Evolutionary conservation across 108 stramenopile genomes (phyloP).

Genomic region (Parietichytrium sp.): DNA sequence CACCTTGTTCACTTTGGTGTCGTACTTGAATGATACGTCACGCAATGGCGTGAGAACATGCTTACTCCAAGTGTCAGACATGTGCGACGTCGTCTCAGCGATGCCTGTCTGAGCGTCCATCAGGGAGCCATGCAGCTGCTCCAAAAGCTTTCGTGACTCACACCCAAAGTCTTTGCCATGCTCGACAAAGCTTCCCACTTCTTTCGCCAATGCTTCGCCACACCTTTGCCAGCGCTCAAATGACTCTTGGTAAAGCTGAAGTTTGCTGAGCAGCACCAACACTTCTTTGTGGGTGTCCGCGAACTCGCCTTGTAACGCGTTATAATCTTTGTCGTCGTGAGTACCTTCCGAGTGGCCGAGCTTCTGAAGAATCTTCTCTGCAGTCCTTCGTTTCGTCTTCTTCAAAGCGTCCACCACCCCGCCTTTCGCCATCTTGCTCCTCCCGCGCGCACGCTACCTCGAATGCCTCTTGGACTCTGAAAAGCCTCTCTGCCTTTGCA

Average conservation of each 20-base stretch:
- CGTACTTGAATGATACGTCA: neutral
- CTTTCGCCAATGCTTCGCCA: neutral
- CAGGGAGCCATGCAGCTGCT: neutral
- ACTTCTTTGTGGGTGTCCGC: neutral
- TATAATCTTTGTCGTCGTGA: slow-evolving; percentile 22
- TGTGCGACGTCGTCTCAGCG: neutral
- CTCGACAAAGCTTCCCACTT: neutral
- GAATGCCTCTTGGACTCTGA: too few relatives aligned
- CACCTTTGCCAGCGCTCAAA: slow-evolving; percentile 18
- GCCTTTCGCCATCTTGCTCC: too few relatives aligned
- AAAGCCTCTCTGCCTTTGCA: too few relatives aligned
- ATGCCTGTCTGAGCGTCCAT: neutral
- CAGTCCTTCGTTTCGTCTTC: slow-evolving; percentile 13
- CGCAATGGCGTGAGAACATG: neutral
- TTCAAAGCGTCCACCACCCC: neutral
- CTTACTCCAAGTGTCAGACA: neutral
- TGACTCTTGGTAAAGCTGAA: slow-evolving; percentile 2
- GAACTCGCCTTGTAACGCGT: slow-evolving; percentile 2
- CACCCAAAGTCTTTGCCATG: neutral
- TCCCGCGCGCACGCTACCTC: too few relatives aligned
- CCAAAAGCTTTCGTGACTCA: neutral
- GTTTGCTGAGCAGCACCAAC: neutral
- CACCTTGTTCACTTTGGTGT: neutral
- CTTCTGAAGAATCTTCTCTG: slow-evolving; percentile 35
- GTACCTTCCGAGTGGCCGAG: neutral